Evolutionary conservation across 805 yeast genomes (phyloP), one percentile per base, ranked within the genome.

Genomic region (Yarrowia sp.): DNA sequence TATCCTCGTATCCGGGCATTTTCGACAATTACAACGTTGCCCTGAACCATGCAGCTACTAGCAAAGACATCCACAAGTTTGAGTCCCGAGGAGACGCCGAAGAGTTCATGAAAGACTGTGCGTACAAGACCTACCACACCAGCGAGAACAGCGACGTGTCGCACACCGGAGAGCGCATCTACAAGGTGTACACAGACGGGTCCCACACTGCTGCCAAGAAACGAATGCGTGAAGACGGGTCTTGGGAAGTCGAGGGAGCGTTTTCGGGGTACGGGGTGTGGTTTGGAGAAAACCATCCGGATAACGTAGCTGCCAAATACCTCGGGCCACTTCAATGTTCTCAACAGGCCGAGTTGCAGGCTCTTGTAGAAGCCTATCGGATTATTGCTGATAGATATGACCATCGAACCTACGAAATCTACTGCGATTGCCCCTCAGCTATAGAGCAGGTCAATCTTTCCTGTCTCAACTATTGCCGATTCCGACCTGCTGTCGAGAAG

Each of bases 231-330:
- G 30, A 4, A 4, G 30, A 24, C 30, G 30, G 30, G 7, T 24
- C 30, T 24, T 24, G 30, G 30, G 7, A 24, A 4, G 30, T 24
- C 7, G 30, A 24, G 30, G 7, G 6, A 7, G 30, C 30, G 30
- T 24, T 24, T 24, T 24, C 30, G 30, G 50, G 33, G 17, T 24
- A 13, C 20, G 50, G 50, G 9, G 50, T 46, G 9, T 46, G 50
- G 50, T 46, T 46, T 14, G 50, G 50, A 5, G 34, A 46, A 24
- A 46, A 46, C 50, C 50, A 46, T 14, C 50, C 50, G 9, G 50
- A 46, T 2, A 46, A 46, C 5, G 50, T 46, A 10, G 50, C 50
- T 7, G 17, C 17, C n/a, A 5, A 20, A 1, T 5, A 6, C 17
- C 0, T 1, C 2, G 50, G 50, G 1, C 6, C 5, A 2, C 10